Base-by-base conservation (phyloP, 2,329 filamentous ascomycete genomes). In the Drechmeria coniospora region DNA sequence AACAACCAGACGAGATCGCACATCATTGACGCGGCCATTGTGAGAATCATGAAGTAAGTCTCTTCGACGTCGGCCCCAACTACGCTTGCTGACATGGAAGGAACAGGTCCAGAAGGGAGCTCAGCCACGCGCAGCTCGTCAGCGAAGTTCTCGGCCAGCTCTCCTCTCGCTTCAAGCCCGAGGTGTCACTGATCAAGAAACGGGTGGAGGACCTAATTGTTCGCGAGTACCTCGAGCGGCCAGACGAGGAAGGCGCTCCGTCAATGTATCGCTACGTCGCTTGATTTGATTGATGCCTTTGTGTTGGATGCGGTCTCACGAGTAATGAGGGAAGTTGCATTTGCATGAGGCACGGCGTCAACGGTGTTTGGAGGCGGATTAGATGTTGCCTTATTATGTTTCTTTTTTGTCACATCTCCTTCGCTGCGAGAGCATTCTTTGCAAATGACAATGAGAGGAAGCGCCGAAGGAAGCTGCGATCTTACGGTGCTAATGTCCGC, bases 41-140 rank as follows among this genome's bases (percentile, higher is more conserved):
- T 86, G 33, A 65, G 80, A 27, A 84, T 84, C 43, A 86, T 86
- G 79, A 87, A 87, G 78, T 84, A 67, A 25, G 74, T 67, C n/a
- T 28, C 3, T 15, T n/a, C 23, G 14, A 4, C n/a, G 18, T 7
- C 9, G 3, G 14, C 19, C 5, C 13, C 12, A 15, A 10, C 9
- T 21, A 11, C 10, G 9, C 9, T 21, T 21, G 10, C 20, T 21
- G 10, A 21, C 20, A 21, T 5, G 9, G 6, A 11, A 11, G 6
- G 10, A 6, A 21, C 38, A 82, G 78, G 49, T 74, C 79, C 57
- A 74, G 79, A 31, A 84, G 84, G 47, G 66, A 75, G 38, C 64
- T 80, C 9, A 53, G 63, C 2, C 80, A 87, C 45, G 63, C 74
- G 26, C 65, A 75, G 29, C 70, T 87, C 28, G 59, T 83, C 23